Evolutionary conservation across 2,329 filamentous ascomycete species (phyloP), one percentile per base, ranked within the genome.

Genomic region (Beauveria bassiana): DNA sequence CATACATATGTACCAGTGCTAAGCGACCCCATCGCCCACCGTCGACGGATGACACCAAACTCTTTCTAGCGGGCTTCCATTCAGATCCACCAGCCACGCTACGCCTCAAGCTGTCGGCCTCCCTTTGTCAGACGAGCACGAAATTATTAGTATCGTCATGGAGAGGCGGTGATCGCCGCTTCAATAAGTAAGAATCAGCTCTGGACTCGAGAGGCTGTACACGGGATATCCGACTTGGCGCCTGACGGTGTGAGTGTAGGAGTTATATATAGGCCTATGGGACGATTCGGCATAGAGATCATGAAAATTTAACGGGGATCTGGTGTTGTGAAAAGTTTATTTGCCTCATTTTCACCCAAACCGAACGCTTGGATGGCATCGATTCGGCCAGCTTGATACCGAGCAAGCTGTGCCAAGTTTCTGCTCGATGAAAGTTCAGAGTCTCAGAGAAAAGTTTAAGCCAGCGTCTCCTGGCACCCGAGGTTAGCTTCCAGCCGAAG

Each of bases 11-110:
- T 38, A 38, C 10, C 14, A 26, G 16, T 42, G 12, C 18, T 46
- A 31, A 46, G 54, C 40, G 28, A 45, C 40, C 22, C 55, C 55
- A 26, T 50, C 7, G 46, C 31, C 20, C 55, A 50, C 12, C 20
- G n/a, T 26, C 20, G 8, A 9, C 18, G 46, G 34, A 50, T 24
- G 42, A 24, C 8, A 45, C 45, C 40, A 51, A 59, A 31, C 12
- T 42, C 43, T 47, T 59, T 59, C 56, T 59, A 50, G 56, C 45
- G 46, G 56, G 20, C 56, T 59, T 59, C 56, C n/a, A 59, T 58
- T 31, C 26, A 22, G 56, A 47, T 59, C 56, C 56, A 58, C 55
- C 10, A 40, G 28, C 43, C 53, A 34, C 45, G 31, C 45, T 58
- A 40, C 20, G 31, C 8, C 20, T 3, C 8, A 40, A 40, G 43